These are phyloP conservation scores for Porodaedalea pini DNA, from an alignment of 1,284 basidiomycete species.

Conservation along the genomic window DNA sequence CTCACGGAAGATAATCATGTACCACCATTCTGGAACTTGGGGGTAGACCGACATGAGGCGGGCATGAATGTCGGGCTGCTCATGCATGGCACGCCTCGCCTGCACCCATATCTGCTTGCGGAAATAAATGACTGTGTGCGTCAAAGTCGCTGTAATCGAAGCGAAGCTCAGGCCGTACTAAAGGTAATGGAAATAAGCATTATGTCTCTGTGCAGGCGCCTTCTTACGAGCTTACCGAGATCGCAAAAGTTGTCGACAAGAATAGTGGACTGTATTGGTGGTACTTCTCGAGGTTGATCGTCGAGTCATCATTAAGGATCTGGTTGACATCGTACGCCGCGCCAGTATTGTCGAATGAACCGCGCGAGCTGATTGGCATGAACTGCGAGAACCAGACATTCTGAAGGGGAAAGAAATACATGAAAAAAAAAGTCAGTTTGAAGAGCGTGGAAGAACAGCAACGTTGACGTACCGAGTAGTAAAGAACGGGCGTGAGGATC, in stretches of 20 bases:
- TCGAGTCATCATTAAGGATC: conserved; percentile 25
- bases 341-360: conserved; percentile 25
- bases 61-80: conserved; percentile 28
- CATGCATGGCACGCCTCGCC: conserved; percentile 25
- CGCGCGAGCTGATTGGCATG: conserved; percentile 19
- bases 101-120: conserved; percentile 33
- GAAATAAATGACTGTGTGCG: conserved; percentile 36
- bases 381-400: conserved; percentile 25
- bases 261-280: conserved; percentile 22
- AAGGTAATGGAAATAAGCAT: not conserved
- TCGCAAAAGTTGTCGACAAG: conserved; percentile 26
- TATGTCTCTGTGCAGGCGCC: not conserved
- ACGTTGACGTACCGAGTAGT: conserved; percentile 13
- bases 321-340: conserved; percentile 35
- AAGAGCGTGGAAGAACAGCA: not conserved
- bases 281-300: conserved; percentile 23
- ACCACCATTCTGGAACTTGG: conserved; percentile 28
- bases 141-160: conserved; percentile 28
- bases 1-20: conserved; percentile 21
- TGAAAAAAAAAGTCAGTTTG: not conserved
- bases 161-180: conserved; percentile 23
- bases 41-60: conserved; percentile 26
- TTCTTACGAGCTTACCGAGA: conserved; percentile 18
- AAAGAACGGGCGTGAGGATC: conserved; percentile 36
- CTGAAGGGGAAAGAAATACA: not conserved